phyloP scores from a whole-genome alignment of 1,284 basidiomycete genomes.

The Apiotrichum brassicae region DNA sequence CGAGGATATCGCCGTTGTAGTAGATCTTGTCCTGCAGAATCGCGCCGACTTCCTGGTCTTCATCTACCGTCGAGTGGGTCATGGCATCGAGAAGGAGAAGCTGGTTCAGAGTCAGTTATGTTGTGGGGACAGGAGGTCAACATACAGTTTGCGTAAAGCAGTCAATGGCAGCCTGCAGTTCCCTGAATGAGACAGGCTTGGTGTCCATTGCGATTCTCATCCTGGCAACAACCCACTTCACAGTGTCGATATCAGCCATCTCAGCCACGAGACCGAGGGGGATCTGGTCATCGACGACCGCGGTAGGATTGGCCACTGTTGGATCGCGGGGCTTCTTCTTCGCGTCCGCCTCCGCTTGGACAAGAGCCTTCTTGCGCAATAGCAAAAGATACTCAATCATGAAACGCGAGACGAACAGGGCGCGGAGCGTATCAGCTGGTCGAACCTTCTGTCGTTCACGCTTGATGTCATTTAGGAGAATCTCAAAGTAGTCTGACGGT shows the following conservation, averaged over 20 bases:
- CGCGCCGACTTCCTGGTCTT: slow-evolving; percentile 66
- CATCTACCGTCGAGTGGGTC: slow-evolving; percentile 51
- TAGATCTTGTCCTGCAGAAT: slow-evolving; percentile 79
- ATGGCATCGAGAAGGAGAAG: slow-evolving; percentile 73
- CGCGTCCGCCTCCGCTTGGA: slow-evolving; percentile 9
- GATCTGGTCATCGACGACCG: slow-evolving; percentile 39
- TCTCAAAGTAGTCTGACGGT: slow-evolving; percentile 66
- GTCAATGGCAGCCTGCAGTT: slow-evolving; percentile 86
- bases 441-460: slow-evolving; percentile 82
- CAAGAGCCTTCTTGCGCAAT: slow-evolving; percentile 35
- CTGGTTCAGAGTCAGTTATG: slow-evolving; percentile 28
- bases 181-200: slow-evolving; percentile 88
- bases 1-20: slow-evolving; percentile 87
- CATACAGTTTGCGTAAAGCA: slow-evolving; percentile 75
- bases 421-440: slow-evolving; percentile 79
- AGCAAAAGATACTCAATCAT: slow-evolving; percentile 80
- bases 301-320: slow-evolving; percentile 28
- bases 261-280: slow-evolving; percentile 71
- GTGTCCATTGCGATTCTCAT: slow-evolving; percentile 83
- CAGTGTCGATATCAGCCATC: slow-evolving; percentile 75
- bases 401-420: slow-evolving; percentile 77
- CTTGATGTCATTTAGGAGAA: slow-evolving; percentile 82
- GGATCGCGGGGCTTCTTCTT: not conserved
- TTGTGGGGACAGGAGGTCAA: not conserved
- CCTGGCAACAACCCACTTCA: slow-evolving; percentile 79